Evolutionary conservation across 345 rosid genomes (phyloP), one percentile per base, ranked within the genome.

Genomic region (Euphorbia tirucalli): DNA sequence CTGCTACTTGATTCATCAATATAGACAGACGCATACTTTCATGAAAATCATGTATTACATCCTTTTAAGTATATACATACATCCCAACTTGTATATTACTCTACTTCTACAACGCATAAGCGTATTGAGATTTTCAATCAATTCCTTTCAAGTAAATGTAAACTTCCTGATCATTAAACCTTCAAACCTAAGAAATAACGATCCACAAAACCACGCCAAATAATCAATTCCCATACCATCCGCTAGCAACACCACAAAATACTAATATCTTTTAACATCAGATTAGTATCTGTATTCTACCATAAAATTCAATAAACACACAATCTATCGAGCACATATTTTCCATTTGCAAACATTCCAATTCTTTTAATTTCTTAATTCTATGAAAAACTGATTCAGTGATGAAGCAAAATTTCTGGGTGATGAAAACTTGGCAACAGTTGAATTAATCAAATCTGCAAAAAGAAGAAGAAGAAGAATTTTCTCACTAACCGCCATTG

Each of bases 401-500:
- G 37, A 39, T 37, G 30, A 65, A 65, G 35, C 28, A 44, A 8
- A 65, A 15, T 1, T 25, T 22, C 16, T 10, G 22, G 25, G 7
- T 6, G 16, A 21, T 22, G 4, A 4, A 1, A 58, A 58, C 16
- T 25, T 15, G 54, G 21, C 4, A 64, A 43, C 22, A 19, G n/a
- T 13, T 0, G 31, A 41, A 64, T n/a, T 10, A 41, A 44, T 25
- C 3, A 18, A 15, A 46, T 27, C 25, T n/a, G 25, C 14, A 25
- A 25, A 30, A 9, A 21, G 44, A 27, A 18, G 11, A 13, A 16
- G 4, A 41, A 13, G 44, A 19, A 13, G 19, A 48, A 21, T 52
- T 22, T 49, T 3, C 28, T 11, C 2, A 57, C 72, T 57, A 57
- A 70, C 73, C 73, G 27, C 65, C 73, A 70, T 70, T 35, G 50